A percentile compares a stretch with the other conserved stretches of the same genome.
These are phyloP conservation scores for Tylopilus felleus DNA, from an alignment of 768 basidiomycete genomes.

Conservation along the genomic window DNA sequence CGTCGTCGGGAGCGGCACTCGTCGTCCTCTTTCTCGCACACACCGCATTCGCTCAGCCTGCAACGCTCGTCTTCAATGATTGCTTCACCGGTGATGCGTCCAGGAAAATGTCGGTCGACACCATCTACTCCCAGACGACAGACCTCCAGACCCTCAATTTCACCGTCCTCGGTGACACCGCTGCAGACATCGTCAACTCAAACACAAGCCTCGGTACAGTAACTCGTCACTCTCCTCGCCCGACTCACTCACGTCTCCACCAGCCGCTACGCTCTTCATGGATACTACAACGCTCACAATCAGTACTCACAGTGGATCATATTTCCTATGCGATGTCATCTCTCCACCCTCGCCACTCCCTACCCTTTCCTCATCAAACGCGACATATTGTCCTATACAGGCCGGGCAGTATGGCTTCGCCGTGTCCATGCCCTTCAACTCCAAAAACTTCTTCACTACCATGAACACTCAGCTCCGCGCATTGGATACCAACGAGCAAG, in stretches of 20 bases:
- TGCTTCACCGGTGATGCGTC: constrained; percentile 57
- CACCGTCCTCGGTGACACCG: constrained; percentile 65
- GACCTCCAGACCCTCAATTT: constrained; percentile 56
- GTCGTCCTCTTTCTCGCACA: constrained; percentile 22
- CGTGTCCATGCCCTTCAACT: constrained; percentile 62
- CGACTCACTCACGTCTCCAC: constrained; percentile 6
- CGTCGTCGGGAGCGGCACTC: constrained; percentile 7
- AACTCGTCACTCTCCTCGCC: not conserved
- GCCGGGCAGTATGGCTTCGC: constrained; percentile 82
- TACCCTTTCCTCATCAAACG: constrained; percentile 31
- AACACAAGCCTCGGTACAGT: constrained; percentile 64
- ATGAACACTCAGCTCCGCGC: constrained; percentile 81
- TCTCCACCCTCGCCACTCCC: constrained; percentile 75
- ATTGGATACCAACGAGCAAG: constrained; percentile 80
- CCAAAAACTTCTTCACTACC: constrained; percentile 73
- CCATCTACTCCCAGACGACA: constrained; percentile 71
- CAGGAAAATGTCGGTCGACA: constrained; percentile 61
- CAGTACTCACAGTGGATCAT: constrained; percentile 62
- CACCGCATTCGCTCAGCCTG: constrained; percentile 49
- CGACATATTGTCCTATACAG: constrained; percentile 70
- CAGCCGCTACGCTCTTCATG: constrained; percentile 80
- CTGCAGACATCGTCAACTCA: constrained; percentile 56
- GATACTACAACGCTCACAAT: constrained; percentile 79
- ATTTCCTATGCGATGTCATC: constrained; percentile 75
- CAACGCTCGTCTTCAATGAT: constrained; percentile 59